phyloP scores from a whole-genome alignment of 2,329 filamentous ascomycete genomes.

The Cylindrodendrum hubeiense region DNA sequence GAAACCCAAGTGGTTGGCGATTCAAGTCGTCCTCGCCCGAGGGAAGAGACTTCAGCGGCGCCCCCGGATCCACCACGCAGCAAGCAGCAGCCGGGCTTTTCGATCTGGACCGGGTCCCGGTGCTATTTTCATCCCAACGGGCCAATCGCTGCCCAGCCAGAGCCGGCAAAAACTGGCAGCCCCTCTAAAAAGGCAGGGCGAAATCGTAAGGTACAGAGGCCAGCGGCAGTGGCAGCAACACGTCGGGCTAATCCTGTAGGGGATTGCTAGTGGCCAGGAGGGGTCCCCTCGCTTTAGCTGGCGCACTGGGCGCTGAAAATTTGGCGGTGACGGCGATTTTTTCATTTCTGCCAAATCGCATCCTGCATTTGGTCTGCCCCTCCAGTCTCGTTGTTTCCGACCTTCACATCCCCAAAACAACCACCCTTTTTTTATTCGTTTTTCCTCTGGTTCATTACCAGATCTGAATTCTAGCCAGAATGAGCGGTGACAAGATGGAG shows the following conservation, averaged over 20 bases:
- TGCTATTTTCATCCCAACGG: background rate
- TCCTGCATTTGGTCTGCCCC: conserved; percentile 28
- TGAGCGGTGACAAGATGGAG: conserved; percentile 68
- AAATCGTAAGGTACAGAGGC: background rate
- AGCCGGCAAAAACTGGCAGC: background rate
- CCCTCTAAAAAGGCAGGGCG: background rate
- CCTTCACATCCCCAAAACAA: background rate
- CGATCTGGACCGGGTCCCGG: background rate
- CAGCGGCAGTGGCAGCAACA: background rate
- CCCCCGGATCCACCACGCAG: conserved; percentile 2
- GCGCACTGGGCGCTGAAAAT: conserved; percentile 29
- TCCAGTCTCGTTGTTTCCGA: conserved; percentile 13
- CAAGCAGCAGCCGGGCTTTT: background rate
- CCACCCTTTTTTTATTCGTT: background rate
- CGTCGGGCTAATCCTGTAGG: background rate
- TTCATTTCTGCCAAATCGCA: conserved; percentile 48
- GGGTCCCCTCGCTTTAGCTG: background rate
- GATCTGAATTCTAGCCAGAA: conserved; percentile 42
- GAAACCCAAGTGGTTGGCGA: background rate
- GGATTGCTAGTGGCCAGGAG: conserved; percentile 10
- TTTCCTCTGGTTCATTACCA: background rate
- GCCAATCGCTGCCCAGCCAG: background rate
- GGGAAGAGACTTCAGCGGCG: conserved; percentile 1
- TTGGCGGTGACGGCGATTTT: conserved; percentile 47
- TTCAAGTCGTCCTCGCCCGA: too few species aligned